Evolutionary conservation across 2,329 filamentous ascomycete species (phyloP).

Genomic region (Neonectria magnoliae): DNA sequence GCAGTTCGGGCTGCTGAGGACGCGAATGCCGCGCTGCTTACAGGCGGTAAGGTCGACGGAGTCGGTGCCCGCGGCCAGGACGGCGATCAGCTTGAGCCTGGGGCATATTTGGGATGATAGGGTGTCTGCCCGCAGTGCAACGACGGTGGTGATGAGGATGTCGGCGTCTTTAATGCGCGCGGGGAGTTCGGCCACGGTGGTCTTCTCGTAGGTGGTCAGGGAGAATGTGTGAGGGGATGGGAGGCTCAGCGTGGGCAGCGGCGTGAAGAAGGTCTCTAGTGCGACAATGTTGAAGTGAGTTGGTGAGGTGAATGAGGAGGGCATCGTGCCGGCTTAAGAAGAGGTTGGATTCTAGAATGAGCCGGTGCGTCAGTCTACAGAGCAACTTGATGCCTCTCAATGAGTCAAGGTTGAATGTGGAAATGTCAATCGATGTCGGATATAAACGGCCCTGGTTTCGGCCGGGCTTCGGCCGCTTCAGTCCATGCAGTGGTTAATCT

Average conservation of each 20-base stretch:
- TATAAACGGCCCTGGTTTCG: too few species aligned
- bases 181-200: too few species aligned
- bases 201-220: neutral
- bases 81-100: neutral
- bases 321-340: neutral
- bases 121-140: neutral
- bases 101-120: neutral
- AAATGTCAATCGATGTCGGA: too few species aligned
- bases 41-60: neutral
- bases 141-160: neutral
- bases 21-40: neutral
- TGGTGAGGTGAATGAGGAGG: neutral
- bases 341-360: too few species aligned
- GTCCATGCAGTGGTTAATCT: too few species aligned
- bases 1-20: neutral
- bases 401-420: too few species aligned
- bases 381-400: too few species aligned
- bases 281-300: constrained; percentile 25
- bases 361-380: too few species aligned
- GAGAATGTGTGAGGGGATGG: constrained; percentile 18
- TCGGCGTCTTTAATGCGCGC: constrained; percentile 11
- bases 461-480: too few species aligned
- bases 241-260: constrained; percentile 14
- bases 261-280: constrained; percentile 22
- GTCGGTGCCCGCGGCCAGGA: constrained; percentile 2